Percentiles rank a stretch among this genome's conserved stretches.
phyloP scores from a whole-genome alignment of 2,329 filamentous ascomycete species.

The Gaeumannomyces sp. region DNA sequence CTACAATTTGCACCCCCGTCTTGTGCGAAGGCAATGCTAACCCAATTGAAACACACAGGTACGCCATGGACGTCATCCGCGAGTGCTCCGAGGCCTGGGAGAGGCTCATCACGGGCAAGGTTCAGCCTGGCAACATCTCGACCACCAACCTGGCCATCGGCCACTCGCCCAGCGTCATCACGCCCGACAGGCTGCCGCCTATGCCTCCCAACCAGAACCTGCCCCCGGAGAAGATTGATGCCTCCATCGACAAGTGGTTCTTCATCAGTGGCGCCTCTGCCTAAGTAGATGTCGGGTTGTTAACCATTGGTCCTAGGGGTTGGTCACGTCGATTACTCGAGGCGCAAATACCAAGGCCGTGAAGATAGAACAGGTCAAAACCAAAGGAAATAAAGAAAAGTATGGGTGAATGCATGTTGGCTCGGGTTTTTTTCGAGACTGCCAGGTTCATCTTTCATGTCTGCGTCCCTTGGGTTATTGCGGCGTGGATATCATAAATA shows the following conservation, averaged over 20 bases:
- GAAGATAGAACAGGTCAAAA: neutral
- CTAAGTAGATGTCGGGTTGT: conserved; percentile 35
- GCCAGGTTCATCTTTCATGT: neutral
- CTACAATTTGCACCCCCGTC: conserved; percentile 1
- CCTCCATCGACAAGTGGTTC: conserved; percentile 99
- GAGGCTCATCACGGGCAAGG: conserved; percentile 88
- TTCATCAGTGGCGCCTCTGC: conserved; percentile 97
- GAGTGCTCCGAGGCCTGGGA: conserved; percentile 98
- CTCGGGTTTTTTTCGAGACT: neutral
- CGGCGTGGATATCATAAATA: neutral
- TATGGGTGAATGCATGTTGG: neutral
- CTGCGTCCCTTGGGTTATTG: neutral
- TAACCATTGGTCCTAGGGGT: neutral
- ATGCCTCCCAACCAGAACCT: conserved; percentile 78
- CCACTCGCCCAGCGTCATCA: conserved; percentile 67
- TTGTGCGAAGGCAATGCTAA: conserved; percentile 19
- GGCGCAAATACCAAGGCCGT: too few relatives aligned
- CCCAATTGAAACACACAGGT: conserved; percentile 40
- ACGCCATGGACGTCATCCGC: conserved; percentile 89
- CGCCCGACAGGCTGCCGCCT: conserved; percentile 62
- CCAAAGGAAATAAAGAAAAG: neutral
- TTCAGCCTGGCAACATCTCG: conserved; percentile 67
- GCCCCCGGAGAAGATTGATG: conserved; percentile 80
- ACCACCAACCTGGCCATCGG: conserved; percentile 74
- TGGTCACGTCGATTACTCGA: neutral